phyloP scores from a whole-genome alignment of 2,329 filamentous ascomycete species.

The Chrysosporium keratinophilum region DNA sequence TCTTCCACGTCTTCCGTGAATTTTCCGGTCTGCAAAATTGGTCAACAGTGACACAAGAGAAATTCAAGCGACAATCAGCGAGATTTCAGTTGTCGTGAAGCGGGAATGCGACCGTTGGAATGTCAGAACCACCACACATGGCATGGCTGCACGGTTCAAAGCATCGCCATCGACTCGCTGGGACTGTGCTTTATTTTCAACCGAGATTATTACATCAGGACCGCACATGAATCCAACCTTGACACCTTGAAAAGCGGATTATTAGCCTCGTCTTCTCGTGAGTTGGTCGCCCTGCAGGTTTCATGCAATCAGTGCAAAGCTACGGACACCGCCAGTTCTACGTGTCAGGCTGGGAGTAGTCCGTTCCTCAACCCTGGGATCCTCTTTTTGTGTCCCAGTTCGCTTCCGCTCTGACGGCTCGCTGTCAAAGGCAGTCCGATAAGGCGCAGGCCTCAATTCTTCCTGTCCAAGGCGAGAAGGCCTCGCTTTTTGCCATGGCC shows the following conservation, averaged over 20 bases:
- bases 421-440: not conserved
- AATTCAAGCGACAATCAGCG: not conserved
- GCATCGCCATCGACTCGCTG: not conserved
- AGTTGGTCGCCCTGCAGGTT: conserved; percentile 18
- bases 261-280: conserved; percentile 13
- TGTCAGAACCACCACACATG: conserved; percentile 7
- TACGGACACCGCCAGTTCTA: conserved; percentile 16
- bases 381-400: conserved; percentile 13
- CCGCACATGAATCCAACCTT: conserved; percentile 1
- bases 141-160: conserved; percentile 5
- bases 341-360: conserved; percentile 25
- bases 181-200: not conserved
- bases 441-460: not conserved
- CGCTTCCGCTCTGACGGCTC: conserved; percentile 8
- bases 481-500: not conserved
- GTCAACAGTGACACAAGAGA: conserved; percentile 1
- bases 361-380: conserved; percentile 22
- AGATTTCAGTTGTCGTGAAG: not conserved
- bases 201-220: conserved; percentile 9
- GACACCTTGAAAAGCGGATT: conserved; percentile 2
- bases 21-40: conserved; percentile 1
- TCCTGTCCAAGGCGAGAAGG: not conserved
- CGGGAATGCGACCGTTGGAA: conserved; percentile 4
- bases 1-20: not conserved
- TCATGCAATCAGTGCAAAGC: conserved; percentile 14